Evolutionary conservation across 352 stramenopile species (phyloP).

Genomic region (Phytophthora palmivora): DNA sequence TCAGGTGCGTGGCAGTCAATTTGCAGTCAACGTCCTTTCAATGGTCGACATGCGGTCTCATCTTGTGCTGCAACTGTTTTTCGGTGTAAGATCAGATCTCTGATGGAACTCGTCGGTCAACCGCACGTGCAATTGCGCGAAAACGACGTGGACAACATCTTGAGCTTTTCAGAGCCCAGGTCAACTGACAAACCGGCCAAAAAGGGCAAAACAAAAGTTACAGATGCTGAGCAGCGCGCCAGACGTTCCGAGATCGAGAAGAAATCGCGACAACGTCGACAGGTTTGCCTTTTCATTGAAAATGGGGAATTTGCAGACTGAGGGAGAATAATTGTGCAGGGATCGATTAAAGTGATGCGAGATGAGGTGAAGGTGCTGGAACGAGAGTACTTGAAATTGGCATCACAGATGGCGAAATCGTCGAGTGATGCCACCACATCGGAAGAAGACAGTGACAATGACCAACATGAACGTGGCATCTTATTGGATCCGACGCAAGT

Average conservation of each 20-base stretch:
- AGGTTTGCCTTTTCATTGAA: constrained; percentile 22
- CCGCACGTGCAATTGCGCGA: constrained; percentile 22
- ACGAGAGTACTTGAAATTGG: constrained; percentile 48
- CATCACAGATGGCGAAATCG: not conserved
- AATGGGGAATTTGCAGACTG: not conserved
- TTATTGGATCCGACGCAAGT: constrained; percentile 42
- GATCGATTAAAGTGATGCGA: constrained; percentile 56
- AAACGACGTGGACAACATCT: constrained; percentile 16
- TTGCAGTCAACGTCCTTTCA: constrained; percentile 9
- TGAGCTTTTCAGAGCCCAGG: constrained; percentile 4
- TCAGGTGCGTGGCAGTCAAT: constrained; percentile 27
- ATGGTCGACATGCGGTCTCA: constrained; percentile 9
- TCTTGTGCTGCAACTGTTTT: constrained; percentile 24
- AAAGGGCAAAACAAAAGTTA: constrained; percentile 6
- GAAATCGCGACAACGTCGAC: constrained; percentile 58
- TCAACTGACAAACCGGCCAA: constrained; percentile 8
- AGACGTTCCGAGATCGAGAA: constrained; percentile 69
- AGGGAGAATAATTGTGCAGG: constrained; percentile 27
- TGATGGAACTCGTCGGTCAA: constrained; percentile 19
- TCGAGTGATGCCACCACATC: constrained; percentile 14
- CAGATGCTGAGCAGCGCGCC: constrained; percentile 36
- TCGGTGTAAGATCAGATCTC: constrained; percentile 18
- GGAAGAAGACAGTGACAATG: constrained; percentile 24
- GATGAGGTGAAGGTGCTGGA: constrained; percentile 62
- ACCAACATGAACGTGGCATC: constrained; percentile 29